Conservation (phyloP, 129 eudicot species). For the Mikania micrantha region DNA sequence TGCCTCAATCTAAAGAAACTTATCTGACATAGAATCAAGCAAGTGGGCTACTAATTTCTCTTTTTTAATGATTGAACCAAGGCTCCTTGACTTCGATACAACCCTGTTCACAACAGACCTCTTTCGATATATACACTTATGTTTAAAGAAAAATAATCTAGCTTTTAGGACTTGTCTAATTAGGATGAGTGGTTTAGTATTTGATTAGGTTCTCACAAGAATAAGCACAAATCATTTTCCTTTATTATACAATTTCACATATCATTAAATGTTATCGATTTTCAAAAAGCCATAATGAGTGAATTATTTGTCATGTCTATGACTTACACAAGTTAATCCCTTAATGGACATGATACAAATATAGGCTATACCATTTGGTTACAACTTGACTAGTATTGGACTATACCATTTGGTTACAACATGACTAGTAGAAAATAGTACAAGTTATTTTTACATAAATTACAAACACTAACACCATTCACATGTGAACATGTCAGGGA, state of each 20-base stretch:
- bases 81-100: too few species aligned
- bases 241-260: neutral
- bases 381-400: too few species aligned
- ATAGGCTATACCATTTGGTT: neutral
- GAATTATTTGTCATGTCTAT: neutral
- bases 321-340: neutral
- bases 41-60: too few species aligned
- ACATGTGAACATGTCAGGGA: slow-evolving; percentile 4
- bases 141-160: too few species aligned
- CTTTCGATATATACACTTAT: too few species aligned
- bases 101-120: too few species aligned
- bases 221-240: neutral
- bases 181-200: neutral
- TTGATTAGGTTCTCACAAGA: neutral
- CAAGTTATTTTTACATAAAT: neutral
- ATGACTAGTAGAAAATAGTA: too few species aligned
- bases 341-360: neutral
- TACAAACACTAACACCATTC: neutral
- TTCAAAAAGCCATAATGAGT: neutral
- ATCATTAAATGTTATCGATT: neutral
- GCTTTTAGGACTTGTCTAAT: too few species aligned
- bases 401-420: neutral
- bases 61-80: too few species aligned
- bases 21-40: too few species aligned
- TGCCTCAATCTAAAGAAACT: too few species aligned